Percentiles rank a stretch among this genome's conserved stretches.
These are phyloP conservation scores for Atkinsonella hypoxylon DNA, from an alignment of 2,329 filamentous ascomycete species.

Conservation along the genomic window DNA sequence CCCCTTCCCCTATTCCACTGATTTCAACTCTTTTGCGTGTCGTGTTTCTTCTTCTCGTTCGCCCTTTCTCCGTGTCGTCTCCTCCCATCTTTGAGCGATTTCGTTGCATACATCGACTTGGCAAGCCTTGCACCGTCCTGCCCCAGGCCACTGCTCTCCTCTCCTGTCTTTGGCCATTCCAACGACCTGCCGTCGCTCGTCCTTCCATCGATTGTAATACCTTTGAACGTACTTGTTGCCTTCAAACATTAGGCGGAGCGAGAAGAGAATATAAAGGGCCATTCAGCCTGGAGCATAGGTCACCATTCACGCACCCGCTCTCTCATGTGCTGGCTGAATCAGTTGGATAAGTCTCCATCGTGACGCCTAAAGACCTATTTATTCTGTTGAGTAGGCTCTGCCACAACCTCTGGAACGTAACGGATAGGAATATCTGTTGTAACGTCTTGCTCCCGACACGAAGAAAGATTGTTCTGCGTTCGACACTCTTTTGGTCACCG, in stretches of 20 bases:
- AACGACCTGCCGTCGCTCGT: conserved; percentile 14
- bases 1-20: conserved; percentile 5
- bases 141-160: conserved; percentile 9
- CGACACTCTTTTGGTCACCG: conserved; percentile 35
- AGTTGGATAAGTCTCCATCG: conserved; percentile 16
- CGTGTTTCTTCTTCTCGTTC: conserved; percentile 11
- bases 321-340: conserved; percentile 20
- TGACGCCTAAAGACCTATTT: conserved; percentile 21
- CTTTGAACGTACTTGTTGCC: conserved; percentile 5
- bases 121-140: conserved; percentile 11
- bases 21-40: conserved; percentile 7
- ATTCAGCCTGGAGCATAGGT: background rate
- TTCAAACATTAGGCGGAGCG: background rate
- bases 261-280: background rate
- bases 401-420: background rate
- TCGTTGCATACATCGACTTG: conserved; percentile 14
- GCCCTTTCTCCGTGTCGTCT: conserved; percentile 8
- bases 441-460: conserved; percentile 15
- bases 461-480: conserved; percentile 23
- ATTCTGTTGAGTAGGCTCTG: conserved; percentile 13
- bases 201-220: conserved; percentile 18
- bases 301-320: conserved; percentile 6
- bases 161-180: conserved; percentile 8
- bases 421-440: background rate
- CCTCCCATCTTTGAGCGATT: conserved; percentile 11